Base-by-base conservation (phyloP, 2,329 filamentous ascomycete genomes). In the Teratosphaeria epicoccoides region DNA sequence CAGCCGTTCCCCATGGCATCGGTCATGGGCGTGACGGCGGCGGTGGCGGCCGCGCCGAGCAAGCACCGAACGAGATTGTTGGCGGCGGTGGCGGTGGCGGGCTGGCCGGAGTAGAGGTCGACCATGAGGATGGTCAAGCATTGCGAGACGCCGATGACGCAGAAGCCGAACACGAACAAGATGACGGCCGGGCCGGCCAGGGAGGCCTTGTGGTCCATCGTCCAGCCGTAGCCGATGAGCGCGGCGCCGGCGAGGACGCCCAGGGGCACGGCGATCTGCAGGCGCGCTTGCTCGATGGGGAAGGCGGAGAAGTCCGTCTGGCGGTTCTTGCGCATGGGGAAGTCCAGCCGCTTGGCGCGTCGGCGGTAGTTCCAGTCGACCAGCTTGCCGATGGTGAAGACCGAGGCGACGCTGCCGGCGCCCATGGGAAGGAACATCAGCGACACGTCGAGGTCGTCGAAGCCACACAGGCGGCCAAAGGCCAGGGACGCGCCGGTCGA, bases 281-380 rank as follows among this genome's bases (percentile, higher is more conserved):
- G 55, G 5, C 73, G 63, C 2, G 70, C 71, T 14, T 62, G 64
- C 52, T 75, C 73, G 52, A 75, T 70, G 1, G 71, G 70, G 29
- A 74, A 74, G 2, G 66, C 49, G 2, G 57, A 59, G 23, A 74
- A 59, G 50, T 73, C 69, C 6, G 65, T 65, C 24, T 67, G 58
- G 3, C 65, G 23, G 11, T 46, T 46, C 20, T 46, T 25, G 11
- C n/a, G 5, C 23, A 46, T 11, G 4, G 44, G 44, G n/a, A 46
- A 11, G 3, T 17, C 11, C 20, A 46, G 24, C 6, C 43, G 4
- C 2, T 24, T 24, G 2, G 43, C 43, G n/a, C 24, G 43, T 24
- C 43, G 6, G 6, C 25, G 23, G 20, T 46, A 94, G 65, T 89
- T 89, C 74, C 79, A 82, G 66, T 88, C 85, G 29, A 87, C 75